Evolutionary conservation across 169 alveolate genomes (phyloP).

Genomic region (Blepharisma undulans): DNA sequence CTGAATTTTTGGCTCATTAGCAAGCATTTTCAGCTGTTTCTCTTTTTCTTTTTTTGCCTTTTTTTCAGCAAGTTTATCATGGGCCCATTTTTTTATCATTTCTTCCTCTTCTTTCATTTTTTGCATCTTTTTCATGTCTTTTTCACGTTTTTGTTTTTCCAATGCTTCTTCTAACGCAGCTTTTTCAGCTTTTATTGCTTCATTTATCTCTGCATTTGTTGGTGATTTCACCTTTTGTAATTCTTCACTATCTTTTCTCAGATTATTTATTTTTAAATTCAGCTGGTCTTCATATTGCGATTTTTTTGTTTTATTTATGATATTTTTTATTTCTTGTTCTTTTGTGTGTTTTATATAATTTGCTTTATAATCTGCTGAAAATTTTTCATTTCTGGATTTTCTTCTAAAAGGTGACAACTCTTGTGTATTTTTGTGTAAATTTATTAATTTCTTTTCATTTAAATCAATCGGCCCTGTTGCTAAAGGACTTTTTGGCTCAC

Average conservation of each 20-base stretch:
- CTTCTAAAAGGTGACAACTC: neutral
- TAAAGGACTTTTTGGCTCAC: neutral
- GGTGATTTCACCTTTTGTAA: neutral
- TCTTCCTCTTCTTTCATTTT: neutral
- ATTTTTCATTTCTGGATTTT: neutral
- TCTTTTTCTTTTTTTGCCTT: neutral
- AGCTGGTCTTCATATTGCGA: neutral
- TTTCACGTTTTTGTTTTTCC: neutral
- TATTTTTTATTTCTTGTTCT: neutral
- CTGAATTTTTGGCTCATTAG: neutral
- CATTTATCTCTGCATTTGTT: neutral
- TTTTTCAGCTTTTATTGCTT: neutral
- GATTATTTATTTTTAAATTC: too few relatives aligned
- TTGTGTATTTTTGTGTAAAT: neutral
- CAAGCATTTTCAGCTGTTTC: neutral
- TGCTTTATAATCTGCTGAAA: neutral
- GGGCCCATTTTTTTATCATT: neutral
- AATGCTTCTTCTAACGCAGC: neutral
- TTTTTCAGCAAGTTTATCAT: neutral
- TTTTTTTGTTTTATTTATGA: neutral
- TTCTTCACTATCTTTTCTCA: neutral
- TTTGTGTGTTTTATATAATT: neutral
- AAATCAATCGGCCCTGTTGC: neutral
- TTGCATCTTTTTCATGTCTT: neutral
- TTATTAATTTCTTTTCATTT: neutral